These are phyloP conservation scores for Penicillium sp. DNA, from an alignment of 2,329 filamentous ascomycete genomes.

Conservation along the genomic window DNA sequence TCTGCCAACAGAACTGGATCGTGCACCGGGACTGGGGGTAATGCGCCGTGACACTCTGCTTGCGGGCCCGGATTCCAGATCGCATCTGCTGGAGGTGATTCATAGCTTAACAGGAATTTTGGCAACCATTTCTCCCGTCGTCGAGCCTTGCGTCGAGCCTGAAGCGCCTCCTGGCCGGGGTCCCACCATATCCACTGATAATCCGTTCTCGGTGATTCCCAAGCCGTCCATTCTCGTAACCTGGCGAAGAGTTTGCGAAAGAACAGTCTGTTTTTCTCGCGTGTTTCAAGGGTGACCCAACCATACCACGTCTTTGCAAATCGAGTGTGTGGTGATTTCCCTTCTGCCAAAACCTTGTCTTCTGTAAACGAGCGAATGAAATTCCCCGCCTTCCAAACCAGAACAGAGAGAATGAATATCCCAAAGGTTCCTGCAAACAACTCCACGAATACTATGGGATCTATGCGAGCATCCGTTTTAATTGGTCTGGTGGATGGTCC, in stretches of 20 bases:
- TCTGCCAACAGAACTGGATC: not conserved
- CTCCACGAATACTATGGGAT: constrained; percentile 30
- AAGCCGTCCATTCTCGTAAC: constrained; percentile 30
- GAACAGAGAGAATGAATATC: constrained; percentile 39
- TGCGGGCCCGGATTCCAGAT: constrained; percentile 28
- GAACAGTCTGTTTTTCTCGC: constrained; percentile 30
- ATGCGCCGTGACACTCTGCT: constrained; percentile 2
- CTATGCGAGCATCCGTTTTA: constrained; percentile 28
- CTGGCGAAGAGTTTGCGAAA: constrained; percentile 20
- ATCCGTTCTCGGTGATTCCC: constrained; percentile 36
- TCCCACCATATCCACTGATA: constrained; percentile 47
- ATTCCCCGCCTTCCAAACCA: constrained; percentile 41
- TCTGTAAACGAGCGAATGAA: constrained; percentile 39
- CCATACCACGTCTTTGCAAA: constrained; percentile 46
- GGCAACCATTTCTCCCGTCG: constrained; percentile 25
- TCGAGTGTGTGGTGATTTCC: constrained; percentile 32
- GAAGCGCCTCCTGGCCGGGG: constrained; percentile 27
- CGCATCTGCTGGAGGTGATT: constrained; percentile 21
- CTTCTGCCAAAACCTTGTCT: constrained; percentile 32
- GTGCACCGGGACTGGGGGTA: not conserved
- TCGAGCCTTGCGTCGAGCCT: constrained; percentile 20
- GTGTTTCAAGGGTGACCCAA: constrained; percentile 37
- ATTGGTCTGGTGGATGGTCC: constrained; percentile 22
- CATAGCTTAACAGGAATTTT: constrained; percentile 27
- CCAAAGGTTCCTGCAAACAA: constrained; percentile 38